Base-by-base conservation (phyloP, 305 asterid species). In the Andrographis paniculata region DNA sequence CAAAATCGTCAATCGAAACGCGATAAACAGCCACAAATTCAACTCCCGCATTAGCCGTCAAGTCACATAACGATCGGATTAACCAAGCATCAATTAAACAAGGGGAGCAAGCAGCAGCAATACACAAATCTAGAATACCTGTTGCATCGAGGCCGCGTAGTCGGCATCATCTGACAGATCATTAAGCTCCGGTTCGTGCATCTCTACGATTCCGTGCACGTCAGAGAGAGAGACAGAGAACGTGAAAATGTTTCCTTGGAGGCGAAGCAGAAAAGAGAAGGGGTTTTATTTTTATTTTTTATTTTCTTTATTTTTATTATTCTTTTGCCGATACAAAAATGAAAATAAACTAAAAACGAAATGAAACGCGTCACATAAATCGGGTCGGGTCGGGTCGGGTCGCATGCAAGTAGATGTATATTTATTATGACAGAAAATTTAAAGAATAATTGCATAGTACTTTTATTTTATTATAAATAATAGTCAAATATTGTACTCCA, bases 151-250 rank as follows among this genome's bases (percentile, higher is more conserved):
- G 14, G 94, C 94, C 45, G 93, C 98, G 50, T 89, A 89, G 59
- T 89, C 91, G 54, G 79, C 86, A 37, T 89, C 95, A 60, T 89
- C 95, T 12, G 98, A 74, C 2, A 85, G 77, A 68, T 89, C 95
- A 64, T 73, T 67, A 42, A 68, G 60, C 38, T 89, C 94, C 10
- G 75, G 52, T 59, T 85, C 94, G 36, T 71, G 78, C 98, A 89
- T 89, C 69, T 53, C 59, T 20, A 44, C 62, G 53, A 20, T 52
- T 45, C 23, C 42, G 46, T 17, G 55, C 20, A 36, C 22, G 6
- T 4, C 8, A 24, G 30, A 24, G 8, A 24, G 4, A 3, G 30
- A 8, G 12, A 10, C 2, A 3, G 37, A 10, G 1, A 11, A 31
- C 11, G 37, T 10, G 6, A 14, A 31, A 5, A 1, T 31, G 12